Evolutionary conservation across 768 basidiomycete species (phyloP).

Genomic region (Tulasnella sp.): DNA sequence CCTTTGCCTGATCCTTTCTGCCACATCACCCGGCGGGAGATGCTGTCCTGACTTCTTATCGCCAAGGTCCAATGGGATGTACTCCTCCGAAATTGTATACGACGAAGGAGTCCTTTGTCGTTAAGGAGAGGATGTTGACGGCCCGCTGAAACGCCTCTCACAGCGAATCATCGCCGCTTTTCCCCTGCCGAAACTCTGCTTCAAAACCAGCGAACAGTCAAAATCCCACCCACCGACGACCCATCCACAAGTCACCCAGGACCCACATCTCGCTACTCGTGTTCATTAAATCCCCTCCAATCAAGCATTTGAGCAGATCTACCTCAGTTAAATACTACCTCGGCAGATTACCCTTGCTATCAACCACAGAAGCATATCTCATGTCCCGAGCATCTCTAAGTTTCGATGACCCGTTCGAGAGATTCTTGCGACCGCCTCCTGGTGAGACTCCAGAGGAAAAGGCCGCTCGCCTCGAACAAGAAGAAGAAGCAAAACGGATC

Average conservation of each 20-base stretch:
- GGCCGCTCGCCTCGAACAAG: slow-evolving; percentile 54
- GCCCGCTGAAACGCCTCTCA: not conserved
- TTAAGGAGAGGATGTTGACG: not conserved
- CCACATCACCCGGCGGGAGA: not conserved
- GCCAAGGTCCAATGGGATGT: not conserved
- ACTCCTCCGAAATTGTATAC: not conserved
- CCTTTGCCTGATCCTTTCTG: not conserved
- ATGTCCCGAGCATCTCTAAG: not conserved
- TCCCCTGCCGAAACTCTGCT: not conserved
- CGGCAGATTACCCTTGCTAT: too few relatives aligned
- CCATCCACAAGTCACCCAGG: not conserved
- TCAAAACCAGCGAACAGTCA: not conserved
- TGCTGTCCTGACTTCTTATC: not conserved
- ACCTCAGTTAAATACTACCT: not conserved
- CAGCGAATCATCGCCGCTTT: not conserved
- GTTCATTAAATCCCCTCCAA: not conserved
- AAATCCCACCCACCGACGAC: not conserved
- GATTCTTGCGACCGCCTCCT: slow-evolving; percentile 45
- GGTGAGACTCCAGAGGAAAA: slow-evolving; percentile 60
- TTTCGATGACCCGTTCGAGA: slow-evolving; percentile 19
- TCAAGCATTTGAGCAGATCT: not conserved
- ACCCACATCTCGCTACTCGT: slow-evolving; percentile 1
- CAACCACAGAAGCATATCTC: too few relatives aligned
- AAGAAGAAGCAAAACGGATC: slow-evolving; percentile 59
- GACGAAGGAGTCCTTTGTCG: not conserved